These are phyloP conservation scores for Cryomyces minteri DNA, from an alignment of 495 filamentous ascomycete species.

Conservation along the genomic window DNA sequence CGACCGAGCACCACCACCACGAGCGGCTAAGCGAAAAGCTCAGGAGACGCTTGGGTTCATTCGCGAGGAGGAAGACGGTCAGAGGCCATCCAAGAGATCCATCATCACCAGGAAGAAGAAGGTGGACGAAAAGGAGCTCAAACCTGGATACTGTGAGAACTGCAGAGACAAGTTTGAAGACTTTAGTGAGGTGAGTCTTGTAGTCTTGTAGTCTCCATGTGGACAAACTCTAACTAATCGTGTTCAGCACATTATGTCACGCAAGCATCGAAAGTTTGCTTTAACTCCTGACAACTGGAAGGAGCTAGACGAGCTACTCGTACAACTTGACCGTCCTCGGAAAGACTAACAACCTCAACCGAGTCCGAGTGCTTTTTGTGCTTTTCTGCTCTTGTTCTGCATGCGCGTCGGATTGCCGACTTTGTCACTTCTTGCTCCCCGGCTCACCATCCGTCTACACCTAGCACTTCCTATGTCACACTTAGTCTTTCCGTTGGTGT, in stretches of 20 bases:
- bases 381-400: neutral
- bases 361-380: neutral
- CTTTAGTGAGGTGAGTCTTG: conserved; percentile 71
- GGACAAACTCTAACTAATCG: neutral
- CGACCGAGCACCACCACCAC: conserved; percentile 21
- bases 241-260: conserved; percentile 57
- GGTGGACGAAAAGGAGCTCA: conserved; percentile 52
- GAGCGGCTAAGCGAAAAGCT: conserved; percentile 28
- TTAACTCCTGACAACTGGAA: conserved; percentile 68
- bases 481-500: too few relatives aligned
- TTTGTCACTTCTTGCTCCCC: too few relatives aligned
- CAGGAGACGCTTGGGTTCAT: conserved; percentile 38
- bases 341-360: neutral
- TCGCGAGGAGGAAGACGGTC: conserved; percentile 42
- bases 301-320: conserved; percentile 71
- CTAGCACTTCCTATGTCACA: too few relatives aligned
- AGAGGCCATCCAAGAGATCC: conserved; percentile 26
- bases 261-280: conserved; percentile 87
- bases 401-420: too few relatives aligned
- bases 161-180: conserved; percentile 94
- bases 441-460: too few relatives aligned
- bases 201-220: neutral
- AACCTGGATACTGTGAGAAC: conserved; percentile 97
- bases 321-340: conserved; percentile 44
- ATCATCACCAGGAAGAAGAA: conserved; percentile 20